Conservation (phyloP, 768 basidiomycete species). For the Hericium coralloides region DNA sequence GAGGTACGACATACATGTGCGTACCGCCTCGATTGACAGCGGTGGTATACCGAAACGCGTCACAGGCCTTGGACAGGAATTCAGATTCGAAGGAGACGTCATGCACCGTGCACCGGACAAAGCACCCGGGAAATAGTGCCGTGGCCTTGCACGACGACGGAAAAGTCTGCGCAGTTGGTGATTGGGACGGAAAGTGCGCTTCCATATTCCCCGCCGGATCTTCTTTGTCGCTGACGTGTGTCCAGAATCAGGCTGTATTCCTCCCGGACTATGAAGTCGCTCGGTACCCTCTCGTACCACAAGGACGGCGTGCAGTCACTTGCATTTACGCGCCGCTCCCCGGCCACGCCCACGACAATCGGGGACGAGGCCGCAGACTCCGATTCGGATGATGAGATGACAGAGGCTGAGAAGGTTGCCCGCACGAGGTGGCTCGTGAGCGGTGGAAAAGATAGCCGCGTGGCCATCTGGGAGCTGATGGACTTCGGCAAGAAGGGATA, state of each 20-base stretch:
- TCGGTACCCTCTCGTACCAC: conserved; percentile 82
- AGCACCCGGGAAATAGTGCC: conserved; percentile 70
- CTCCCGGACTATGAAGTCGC: conserved; percentile 66
- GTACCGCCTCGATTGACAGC: conserved; percentile 7
- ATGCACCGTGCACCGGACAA: conserved; percentile 44
- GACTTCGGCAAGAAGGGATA: conserved; percentile 5
- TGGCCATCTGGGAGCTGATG: conserved; percentile 12
- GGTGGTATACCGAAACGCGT: no score
- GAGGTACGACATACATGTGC: conserved; percentile 50
- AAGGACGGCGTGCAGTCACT: conserved; percentile 68
- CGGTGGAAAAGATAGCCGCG: conserved; percentile 12
- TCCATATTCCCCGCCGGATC: background rate
- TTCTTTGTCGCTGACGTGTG: background rate
- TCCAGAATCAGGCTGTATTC: conserved; percentile 76
- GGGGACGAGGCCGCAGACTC: background rate
- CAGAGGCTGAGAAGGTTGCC: conserved; percentile 5
- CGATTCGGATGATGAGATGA: conserved; percentile 6
- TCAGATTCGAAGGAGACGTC: conserved; percentile 11
- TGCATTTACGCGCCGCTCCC: conserved; percentile 44
- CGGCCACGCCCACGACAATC: background rate
- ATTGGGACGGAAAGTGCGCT: conserved; percentile 89
- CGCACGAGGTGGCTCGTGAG: conserved; percentile 13
- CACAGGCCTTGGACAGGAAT: background rate
- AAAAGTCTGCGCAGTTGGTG: conserved; percentile 76
- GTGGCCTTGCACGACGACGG: conserved; percentile 72